phyloP scores from a whole-genome alignment of 495 filamentous ascomycete species.

The Haplographium delicatum region DNA sequence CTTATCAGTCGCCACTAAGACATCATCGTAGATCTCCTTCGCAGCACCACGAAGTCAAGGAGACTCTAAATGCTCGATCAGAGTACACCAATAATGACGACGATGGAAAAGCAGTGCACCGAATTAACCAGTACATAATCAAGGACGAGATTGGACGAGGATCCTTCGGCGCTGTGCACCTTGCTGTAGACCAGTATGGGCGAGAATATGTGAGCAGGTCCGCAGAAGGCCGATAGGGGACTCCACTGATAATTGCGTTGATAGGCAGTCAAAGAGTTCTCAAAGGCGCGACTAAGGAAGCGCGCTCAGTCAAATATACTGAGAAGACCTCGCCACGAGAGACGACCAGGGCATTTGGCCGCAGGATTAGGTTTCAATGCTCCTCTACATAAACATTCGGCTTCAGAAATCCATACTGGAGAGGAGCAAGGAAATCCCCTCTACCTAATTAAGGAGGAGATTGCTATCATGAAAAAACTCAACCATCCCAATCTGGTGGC shows the following conservation, averaged over 20 bases:
- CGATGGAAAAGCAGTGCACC: conserved; percentile 67
- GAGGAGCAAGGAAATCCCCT: conserved; percentile 71
- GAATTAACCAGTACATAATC: conserved; percentile 92
- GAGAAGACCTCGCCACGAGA: conserved; percentile 55
- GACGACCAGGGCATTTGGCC: conserved; percentile 45
- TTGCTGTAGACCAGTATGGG: conserved; percentile 86
- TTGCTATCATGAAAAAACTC: conserved; percentile 98
- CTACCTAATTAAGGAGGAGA: conserved; percentile 89
- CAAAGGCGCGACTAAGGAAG: conserved; percentile 86
- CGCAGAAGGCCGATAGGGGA: not conserved
- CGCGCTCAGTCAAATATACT: conserved; percentile 89
- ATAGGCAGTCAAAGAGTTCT: conserved; percentile 96
- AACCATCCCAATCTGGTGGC: conserved; percentile 91
- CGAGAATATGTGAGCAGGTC: conserved; percentile 75
- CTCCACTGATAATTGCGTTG: not conserved
- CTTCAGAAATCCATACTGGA: conserved; percentile 38
- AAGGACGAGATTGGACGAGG: conserved; percentile 94
- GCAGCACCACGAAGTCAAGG: conserved; percentile 69
- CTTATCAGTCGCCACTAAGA: conserved; percentile 62
- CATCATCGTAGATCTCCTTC: conserved; percentile 73
- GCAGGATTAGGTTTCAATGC: conserved; percentile 21
- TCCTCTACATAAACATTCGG: conserved; percentile 26
- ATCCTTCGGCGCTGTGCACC: conserved; percentile 90
- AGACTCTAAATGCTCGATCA: conserved; percentile 87
- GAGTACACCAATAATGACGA: conserved; percentile 82